Evolutionary conservation across 306 rosid genomes (phyloP).

Genomic region (Cucurbita moschata): DNA sequence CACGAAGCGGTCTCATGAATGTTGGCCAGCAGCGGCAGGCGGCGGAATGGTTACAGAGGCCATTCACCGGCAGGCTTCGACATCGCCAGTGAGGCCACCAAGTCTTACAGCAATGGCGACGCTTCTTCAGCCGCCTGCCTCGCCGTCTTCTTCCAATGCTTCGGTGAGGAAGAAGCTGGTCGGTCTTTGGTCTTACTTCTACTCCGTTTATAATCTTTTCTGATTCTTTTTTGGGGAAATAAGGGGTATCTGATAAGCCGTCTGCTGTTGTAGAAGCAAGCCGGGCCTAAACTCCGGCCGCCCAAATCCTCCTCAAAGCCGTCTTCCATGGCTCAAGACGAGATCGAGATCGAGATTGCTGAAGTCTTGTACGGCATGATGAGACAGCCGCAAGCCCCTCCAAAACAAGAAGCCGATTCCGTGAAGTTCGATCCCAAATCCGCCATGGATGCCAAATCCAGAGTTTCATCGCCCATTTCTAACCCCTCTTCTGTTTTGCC

Average conservation of each 20-base stretch:
- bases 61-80: conserved; percentile 54
- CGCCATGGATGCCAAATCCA: conserved; percentile 42
- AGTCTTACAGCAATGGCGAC: conserved; percentile 17
- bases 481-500: conserved; percentile 30
- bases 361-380: conserved; percentile 84
- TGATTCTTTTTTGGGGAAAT: background rate
- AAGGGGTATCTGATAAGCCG: conserved; percentile 16
- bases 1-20: conserved; percentile 88
- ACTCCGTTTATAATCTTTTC: background rate
- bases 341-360: conserved; percentile 93
- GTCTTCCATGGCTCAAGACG: conserved; percentile 54
- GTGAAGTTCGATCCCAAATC: conserved; percentile 47
- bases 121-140: conserved; percentile 35
- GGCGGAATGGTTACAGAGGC: conserved; percentile 41
- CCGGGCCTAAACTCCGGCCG: conserved; percentile 56
- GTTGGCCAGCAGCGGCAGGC: conserved; percentile 55
- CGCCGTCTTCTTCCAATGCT: conserved; percentile 77
- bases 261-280: conserved; percentile 46
- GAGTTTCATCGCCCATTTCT: conserved; percentile 73
- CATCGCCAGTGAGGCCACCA: conserved; percentile 66
- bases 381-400: conserved; percentile 82
- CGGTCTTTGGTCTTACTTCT: conserved; percentile 20
- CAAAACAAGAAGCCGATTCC: conserved; percentile 58
- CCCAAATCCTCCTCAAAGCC: conserved; percentile 51
- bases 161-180: conserved; percentile 68